Evolutionary conservation across 768 basidiomycete genomes (phyloP).

Genomic region (Naematelia aurantialba): DNA sequence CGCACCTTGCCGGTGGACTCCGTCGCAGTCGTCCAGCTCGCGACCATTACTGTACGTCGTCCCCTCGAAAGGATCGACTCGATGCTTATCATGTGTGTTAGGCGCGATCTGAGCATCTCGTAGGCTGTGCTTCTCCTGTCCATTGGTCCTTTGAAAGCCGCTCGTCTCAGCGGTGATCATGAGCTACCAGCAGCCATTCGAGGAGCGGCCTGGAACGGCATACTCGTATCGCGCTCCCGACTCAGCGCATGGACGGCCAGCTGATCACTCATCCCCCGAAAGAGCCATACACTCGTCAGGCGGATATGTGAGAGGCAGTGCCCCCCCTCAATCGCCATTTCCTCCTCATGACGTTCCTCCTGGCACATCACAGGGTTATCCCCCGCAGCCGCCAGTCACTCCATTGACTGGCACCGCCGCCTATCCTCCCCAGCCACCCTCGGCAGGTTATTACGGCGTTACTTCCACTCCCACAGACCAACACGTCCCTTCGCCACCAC

Average conservation of each 20-base stretch:
- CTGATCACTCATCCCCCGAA: background rate
- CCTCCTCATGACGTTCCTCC: conserved; percentile 8
- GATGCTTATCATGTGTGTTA: background rate
- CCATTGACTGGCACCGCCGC: conserved; percentile 22
- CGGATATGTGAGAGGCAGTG: background rate
- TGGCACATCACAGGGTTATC: conserved; percentile 29
- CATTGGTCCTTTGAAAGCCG: background rate
- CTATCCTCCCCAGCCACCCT: conserved; percentile 32
- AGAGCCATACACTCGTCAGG: background rate
- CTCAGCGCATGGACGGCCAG: background rate
- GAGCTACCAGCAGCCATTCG: background rate
- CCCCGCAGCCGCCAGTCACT: conserved; percentile 27
- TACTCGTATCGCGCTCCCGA: background rate
- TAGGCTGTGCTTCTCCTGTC: no score
- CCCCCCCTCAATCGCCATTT: background rate
- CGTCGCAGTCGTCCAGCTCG: no score
- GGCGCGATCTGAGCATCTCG: background rate
- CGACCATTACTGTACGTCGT: background rate
- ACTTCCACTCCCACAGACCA: conserved; percentile 21
- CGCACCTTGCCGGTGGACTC: no score
- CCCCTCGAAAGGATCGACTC: background rate
- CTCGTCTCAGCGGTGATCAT: background rate
- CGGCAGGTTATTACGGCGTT: conserved; percentile 36
- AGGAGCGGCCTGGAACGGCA: background rate
- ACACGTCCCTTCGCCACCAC: conserved; percentile 38